phyloP scores from a whole-genome alignment of 257 asterid species.

The Salvia rosmarinus region DNA sequence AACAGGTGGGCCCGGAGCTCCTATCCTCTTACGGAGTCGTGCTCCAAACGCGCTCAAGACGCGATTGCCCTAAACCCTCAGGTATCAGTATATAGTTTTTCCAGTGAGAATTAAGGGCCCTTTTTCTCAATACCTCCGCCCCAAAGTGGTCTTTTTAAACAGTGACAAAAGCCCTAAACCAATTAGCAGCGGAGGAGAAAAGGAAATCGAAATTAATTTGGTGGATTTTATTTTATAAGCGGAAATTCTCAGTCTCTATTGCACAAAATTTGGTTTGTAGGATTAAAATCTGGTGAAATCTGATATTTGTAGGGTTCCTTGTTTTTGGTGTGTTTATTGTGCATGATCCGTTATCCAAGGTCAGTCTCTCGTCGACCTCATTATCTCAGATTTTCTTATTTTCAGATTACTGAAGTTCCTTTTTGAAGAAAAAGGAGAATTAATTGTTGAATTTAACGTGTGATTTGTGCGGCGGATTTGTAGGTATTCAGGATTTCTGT shows the following conservation, averaged over 20 bases:
- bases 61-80: constrained; percentile 37
- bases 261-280: background rate
- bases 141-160: constrained; percentile 29
- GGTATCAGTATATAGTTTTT: constrained; percentile 29
- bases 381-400: constrained; percentile 34
- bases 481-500: constrained; percentile 23
- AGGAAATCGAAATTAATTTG: constrained; percentile 10
- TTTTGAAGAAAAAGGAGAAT: constrained; percentile 16
- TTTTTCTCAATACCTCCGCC: constrained; percentile 64
- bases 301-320: constrained; percentile 45
- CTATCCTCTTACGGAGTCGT: constrained; percentile 21
- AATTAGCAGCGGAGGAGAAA: constrained; percentile 21
- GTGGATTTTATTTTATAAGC: no score
- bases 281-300: constrained; percentile 32
- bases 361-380: constrained; percentile 49
- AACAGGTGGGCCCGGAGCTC: background rate
- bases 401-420: constrained; percentile 9
- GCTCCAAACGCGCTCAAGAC: constrained; percentile 19
- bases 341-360: constrained; percentile 61
- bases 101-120: constrained; percentile 42
- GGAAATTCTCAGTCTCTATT: constrained; percentile 9
- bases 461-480: constrained; percentile 33
- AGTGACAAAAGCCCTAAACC: constrained; percentile 42
- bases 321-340: constrained; percentile 31
- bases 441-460: constrained; percentile 24